Base-by-base conservation (phyloP, 345 rosid genomes). In the Atalantia buxifolia region DNA sequence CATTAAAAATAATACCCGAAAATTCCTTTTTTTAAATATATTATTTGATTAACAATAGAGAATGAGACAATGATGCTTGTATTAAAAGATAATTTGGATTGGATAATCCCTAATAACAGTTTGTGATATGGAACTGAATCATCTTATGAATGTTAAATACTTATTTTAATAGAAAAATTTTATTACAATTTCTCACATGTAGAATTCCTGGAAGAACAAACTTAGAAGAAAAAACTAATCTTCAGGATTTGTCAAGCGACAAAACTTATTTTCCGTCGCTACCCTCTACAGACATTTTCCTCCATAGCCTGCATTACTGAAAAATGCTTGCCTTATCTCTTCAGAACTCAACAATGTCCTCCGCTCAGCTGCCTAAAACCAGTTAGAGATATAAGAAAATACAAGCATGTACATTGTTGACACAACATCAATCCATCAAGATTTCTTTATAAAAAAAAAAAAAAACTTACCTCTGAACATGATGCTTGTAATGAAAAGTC, bases 401-500 rank as follows among this genome's bases (percentile, higher is more conserved):
- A 74, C 9, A 76, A 30, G 22, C 50, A 31, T 42, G 3, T 22
- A 60, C 16, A n/a, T n/a, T 36, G 33, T n/a, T 36, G 33, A n/a
- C 24, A 48, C 6, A 35, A 78, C 40, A 42, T 40, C 24, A 33
- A 30, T n/a, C 40, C 62, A 66, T 40, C 31, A 62, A 31, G 45
- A 55, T 73, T 18, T 18, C 22, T 53, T 18, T 50, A 50, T 10
- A 42, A 12, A 31, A 1, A 6, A 35, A 35, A 18, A 14, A 69
- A 70, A 70, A 27, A 57, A 45, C 38, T 25, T 82, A 93, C 97
- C 93, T 91, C 91, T 55, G 97, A 91, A 75, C 98, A 95, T 71
- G 99, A 93, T 79, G 97, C 99, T 83, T 94, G 97, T 88, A 90
- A 84, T 65, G 97, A 90, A 72, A 92, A 95, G 77, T 95, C 99